Conservation (phyloP, 2,329 filamentous ascomycete genomes). For the Penicillium brasilianum region DNA sequence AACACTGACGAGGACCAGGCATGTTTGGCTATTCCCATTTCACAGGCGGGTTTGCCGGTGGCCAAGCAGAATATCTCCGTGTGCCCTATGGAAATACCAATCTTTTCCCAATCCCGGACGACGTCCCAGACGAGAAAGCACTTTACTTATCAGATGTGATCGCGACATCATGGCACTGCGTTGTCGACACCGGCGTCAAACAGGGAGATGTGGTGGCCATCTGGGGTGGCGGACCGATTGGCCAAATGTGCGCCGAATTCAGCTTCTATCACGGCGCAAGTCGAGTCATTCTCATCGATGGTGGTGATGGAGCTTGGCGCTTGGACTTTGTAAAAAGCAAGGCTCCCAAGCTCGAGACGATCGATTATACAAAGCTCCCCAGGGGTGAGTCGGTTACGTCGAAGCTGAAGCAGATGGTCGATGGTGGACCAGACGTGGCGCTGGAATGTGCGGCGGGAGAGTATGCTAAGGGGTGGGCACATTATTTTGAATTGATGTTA, state of each 20-base stretch:
- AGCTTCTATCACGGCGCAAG: conserved; percentile 72
- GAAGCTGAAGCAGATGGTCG: conserved; percentile 73
- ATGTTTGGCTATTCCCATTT: not conserved
- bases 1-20: not conserved
- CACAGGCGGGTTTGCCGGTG: not conserved
- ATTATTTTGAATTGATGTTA: conserved; percentile 63
- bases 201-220: conserved; percentile 77
- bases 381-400: conserved; percentile 69
- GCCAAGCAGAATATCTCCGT: not conserved
- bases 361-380: conserved; percentile 72
- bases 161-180: conserved; percentile 77
- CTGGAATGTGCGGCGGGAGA: conserved; percentile 72
- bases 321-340: conserved; percentile 70
- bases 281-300: conserved; percentile 80
- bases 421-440: conserved; percentile 74
- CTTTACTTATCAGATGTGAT: conserved; percentile 83
- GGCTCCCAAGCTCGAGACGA: conserved; percentile 67
- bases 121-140: conserved; percentile 82
- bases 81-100: not conserved
- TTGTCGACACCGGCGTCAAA: conserved; percentile 83
- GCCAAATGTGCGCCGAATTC: conserved; percentile 75
- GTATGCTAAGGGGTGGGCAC: conserved; percentile 66
- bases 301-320: conserved; percentile 65
- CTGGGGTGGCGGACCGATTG: conserved; percentile 86
- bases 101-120: conserved; percentile 64